Evolutionary conservation across 306 rosid species (phyloP), one percentile per base, ranked within the genome.

Genomic region (Mucuna pruriens): DNA sequence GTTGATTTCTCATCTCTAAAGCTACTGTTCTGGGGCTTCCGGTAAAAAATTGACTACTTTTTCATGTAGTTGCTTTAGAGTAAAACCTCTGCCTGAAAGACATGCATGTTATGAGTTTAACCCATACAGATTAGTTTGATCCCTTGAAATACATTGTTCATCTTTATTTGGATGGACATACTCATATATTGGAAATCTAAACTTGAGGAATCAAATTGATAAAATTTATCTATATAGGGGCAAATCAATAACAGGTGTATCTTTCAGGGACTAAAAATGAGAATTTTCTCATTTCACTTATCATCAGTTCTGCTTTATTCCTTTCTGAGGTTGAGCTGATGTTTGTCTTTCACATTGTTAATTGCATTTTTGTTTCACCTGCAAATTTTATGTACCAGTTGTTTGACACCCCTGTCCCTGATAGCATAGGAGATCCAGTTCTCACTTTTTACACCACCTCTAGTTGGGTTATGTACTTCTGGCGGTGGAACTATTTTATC

Each of bases 201-300:
- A 76, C 81, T 34, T 9, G 20, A 60, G 72, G 19, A 51, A 69
- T n/a, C 40, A 60, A 70, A 61, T 69, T 61, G 48, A 45, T 68
- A 44, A 49, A 68, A n/a, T 31, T 54, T 9, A 4, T 6, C 29
- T 20, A 6, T 19, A 25, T 6, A 6, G 26, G 55, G 49, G 40
- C 29, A 36, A 64, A 49, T 81, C 68, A 39, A 25, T 73, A 12
- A 23, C 34, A 3, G 7, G 45, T 38, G 22, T 31, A 39, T 73
- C 65, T 51, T 49, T 74, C 22, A 1, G 60, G 45, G 69, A 51
- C 67, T 69, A 49, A 63, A 63, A 49, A 63, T 61, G 33, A 4
- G 7, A 4, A 22, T 62, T 76, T 55, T 25, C 9, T 55, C 38
- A 19, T 48, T 29, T 67, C 40, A 12, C 16, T 23, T 45, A 19